Evolutionary conservation across 495 filamentous ascomycete species (phyloP).

Genomic region (Penicillium chermesinum): DNA sequence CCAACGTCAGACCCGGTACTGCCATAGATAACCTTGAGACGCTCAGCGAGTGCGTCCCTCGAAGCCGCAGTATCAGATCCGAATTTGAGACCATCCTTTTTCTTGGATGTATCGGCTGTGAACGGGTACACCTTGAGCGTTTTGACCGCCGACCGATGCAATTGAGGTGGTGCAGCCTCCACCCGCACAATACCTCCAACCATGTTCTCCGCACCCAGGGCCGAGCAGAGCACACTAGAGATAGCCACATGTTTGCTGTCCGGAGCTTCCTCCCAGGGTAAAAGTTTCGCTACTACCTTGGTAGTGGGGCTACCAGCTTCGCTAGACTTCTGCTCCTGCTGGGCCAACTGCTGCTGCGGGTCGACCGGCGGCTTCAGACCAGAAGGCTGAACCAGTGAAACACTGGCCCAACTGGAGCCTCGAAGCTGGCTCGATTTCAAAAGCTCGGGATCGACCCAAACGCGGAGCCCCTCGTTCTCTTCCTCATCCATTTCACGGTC

Average conservation of each 20-base stretch:
- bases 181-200: conserved; percentile 86
- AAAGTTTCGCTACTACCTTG: conserved; percentile 70
- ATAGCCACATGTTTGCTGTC: conserved; percentile 71
- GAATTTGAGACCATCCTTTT: conserved; percentile 69
- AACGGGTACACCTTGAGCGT: conserved; percentile 77
- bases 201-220: conserved; percentile 62
- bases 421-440: conserved; percentile 63
- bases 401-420: conserved; percentile 64
- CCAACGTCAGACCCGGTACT: conserved; percentile 40
- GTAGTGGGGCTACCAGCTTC: conserved; percentile 57
- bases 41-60: conserved; percentile 58
- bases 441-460: conserved; percentile 80
- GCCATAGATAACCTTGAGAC: conserved; percentile 44
- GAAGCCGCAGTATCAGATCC: conserved; percentile 80
- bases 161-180: conserved; percentile 62
- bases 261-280: conserved; percentile 81
- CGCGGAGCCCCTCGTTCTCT: conserved; percentile 57
- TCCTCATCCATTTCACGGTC: conserved; percentile 51
- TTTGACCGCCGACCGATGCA: conserved; percentile 49
- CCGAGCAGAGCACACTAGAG: conserved; percentile 67
- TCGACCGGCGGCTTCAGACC: conserved; percentile 71
- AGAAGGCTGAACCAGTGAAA: conserved; percentile 75
- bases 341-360: conserved; percentile 62
- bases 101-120: conserved; percentile 44
- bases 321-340: conserved; percentile 48